Base-by-base conservation (phyloP, 2,329 filamentous ascomycete species). In the Coniochaeta hoffmannii region DNA sequence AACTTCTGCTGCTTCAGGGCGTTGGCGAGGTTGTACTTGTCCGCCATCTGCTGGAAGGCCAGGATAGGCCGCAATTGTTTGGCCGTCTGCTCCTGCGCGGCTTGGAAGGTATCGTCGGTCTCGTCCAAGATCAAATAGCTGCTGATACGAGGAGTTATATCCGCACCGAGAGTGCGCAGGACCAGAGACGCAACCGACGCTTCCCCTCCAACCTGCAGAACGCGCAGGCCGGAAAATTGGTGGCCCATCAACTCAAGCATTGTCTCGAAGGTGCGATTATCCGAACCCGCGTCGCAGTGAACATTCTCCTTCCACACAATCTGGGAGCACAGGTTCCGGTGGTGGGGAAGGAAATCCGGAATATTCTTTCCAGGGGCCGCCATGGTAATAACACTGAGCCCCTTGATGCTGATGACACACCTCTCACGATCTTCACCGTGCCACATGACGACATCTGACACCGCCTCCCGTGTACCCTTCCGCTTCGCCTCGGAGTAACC, bases 291-390 rank as follows among this genome's bases (percentile, higher is more conserved):
- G 15, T 15, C 28, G 26, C 7, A 22, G 28, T 31, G 49, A 34
- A 65, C 58, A 10, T 63, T 69, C 53, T 73, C 64, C 19, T 73
- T 67, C 79, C 79, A 82, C 2, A 70, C 59, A 51, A 82, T 68
- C 58, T 78, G 66, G 2, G 74, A 76, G 55, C 76, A 79, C 1
- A 82, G 67, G 19, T 75, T 75, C 31, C 72, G 74, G 58, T 80
- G 71, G 24, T 73, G 76, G 0, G 77, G 74, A 9, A 82, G 60
- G 58, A 78, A 82, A 1, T 63, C 66, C 0, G 57, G 66, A 0
- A 62, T 58, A 0, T 58, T 62, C 5, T 63, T 58, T 0, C 66
- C 59, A 3, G 66, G 58, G 1, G 58, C 56, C 0, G 68, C 59
- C 12, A 80, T 60, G 0, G 70, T 64, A 2, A 72, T 74, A 53